Percentiles rank a stretch among this genome's conserved stretches.
phyloP scores from a whole-genome alignment of 2,329 filamentous ascomycete species.

The Stagonosporopsis chrysanthemi region DNA sequence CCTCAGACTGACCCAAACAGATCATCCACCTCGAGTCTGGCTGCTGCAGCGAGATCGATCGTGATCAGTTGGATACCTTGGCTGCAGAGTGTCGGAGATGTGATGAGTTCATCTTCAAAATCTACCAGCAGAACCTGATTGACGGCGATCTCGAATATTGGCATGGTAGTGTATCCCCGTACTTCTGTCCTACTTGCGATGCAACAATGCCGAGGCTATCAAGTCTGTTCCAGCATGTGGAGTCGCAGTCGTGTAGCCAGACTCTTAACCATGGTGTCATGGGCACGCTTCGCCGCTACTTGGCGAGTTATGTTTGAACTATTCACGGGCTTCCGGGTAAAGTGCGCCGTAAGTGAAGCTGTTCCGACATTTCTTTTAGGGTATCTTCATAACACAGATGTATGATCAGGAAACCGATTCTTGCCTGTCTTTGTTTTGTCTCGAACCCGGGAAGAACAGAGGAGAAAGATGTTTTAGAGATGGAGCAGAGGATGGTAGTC shows the following conservation, averaged over 20 bases:
- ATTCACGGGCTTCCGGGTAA: no score
- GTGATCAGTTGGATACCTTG: slow-evolving; percentile 12
- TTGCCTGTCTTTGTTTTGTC: no score
- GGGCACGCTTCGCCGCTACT: not conserved
- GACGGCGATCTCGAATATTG: not conserved
- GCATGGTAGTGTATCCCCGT: not conserved
- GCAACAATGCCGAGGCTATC: slow-evolving; percentile 4
- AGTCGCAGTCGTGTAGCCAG: slow-evolving; percentile 14
- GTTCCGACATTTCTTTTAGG: no score
- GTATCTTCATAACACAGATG: no score
- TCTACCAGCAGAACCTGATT: not conserved
- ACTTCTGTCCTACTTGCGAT: slow-evolving; percentile 10
- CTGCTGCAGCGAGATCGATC: not conserved
- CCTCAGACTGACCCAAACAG: not conserved
- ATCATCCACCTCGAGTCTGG: slow-evolving; percentile 26
- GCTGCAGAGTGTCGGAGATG: not conserved
- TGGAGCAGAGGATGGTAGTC: no score
- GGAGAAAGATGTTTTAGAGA: no score
- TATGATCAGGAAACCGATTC: no score
- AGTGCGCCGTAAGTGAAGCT: no score
- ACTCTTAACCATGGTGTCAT: slow-evolving; percentile 1
- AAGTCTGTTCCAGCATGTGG: slow-evolving; percentile 17
- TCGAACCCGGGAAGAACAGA: no score
- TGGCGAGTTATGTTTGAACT: not conserved
- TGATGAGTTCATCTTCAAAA: not conserved